phyloP scores from a whole-genome alignment of 352 stramenopile species.

The Plasmopara halstedii region DNA sequence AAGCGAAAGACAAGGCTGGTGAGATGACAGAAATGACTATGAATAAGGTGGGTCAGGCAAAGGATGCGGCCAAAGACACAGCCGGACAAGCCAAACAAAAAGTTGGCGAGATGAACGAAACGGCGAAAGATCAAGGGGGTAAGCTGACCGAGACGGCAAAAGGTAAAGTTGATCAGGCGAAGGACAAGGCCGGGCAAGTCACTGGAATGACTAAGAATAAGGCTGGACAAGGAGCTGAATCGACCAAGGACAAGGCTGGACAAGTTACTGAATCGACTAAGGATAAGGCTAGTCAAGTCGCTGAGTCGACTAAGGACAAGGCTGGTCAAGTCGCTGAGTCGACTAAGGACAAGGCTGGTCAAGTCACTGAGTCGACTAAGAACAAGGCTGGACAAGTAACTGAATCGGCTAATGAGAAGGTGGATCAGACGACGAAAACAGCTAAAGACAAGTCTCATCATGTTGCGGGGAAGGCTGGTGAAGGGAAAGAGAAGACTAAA shows the following conservation, averaged over 20 bases:
- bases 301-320: not conserved
- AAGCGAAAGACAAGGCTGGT: constrained; percentile 8
- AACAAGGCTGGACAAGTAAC: not conserved
- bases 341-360: not conserved
- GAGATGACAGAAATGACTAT: constrained; percentile 1
- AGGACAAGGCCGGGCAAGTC: constrained; percentile 4
- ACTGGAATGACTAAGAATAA: constrained; percentile 14
- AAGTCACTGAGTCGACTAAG: not conserved
- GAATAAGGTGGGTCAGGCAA: constrained; percentile 3
- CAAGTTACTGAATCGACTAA: not conserved
- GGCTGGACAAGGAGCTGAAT: not conserved
- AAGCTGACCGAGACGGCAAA: constrained; percentile 5
- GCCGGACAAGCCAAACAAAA: not conserved
- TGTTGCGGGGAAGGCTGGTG: not conserved
- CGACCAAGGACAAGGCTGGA: not conserved
- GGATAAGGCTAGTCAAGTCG: not conserved
- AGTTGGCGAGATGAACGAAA: constrained; percentile 1
- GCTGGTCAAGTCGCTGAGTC: not conserved
- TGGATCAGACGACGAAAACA: not conserved
- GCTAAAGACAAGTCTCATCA: not conserved
- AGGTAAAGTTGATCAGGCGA: constrained; percentile 2
- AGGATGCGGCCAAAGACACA: constrained; percentile 2
- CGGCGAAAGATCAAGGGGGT: constrained; percentile 3
- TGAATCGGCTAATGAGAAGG: not conserved
- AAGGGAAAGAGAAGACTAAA: constrained; percentile 7